Base-by-base conservation (phyloP, 164 flowering plant species). In the Cinnamomum micranthum region DNA sequence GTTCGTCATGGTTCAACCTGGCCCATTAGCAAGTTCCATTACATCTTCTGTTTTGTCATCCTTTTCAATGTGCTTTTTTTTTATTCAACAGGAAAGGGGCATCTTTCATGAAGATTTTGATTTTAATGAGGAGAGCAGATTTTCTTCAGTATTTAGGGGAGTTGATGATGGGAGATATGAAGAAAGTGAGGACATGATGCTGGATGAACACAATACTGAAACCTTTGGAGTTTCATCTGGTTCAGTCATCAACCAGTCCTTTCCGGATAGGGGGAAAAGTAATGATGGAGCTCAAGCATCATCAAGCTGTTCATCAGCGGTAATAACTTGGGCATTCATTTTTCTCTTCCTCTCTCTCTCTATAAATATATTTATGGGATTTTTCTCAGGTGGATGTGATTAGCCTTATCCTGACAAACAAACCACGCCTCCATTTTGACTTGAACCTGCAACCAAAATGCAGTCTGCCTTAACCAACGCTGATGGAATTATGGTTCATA, bases 51-150 rank as follows among this genome's bases (percentile, higher is more conserved):
- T 71, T 77, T 75, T 17, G 15, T 50, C 33, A 55, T 5, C 23
- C n/a, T 23, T 41, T 60, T 15, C 69, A 58, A 74, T 14, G 67
- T 74, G 47, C 28, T 24, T 76, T 63, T 72, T 72, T 58, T 50
- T 60, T 79, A 14, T 71, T 73, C 62, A 71, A 74, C 84, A 96
- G 99, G 99, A 94, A 83, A 87, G 98, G 75, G 99, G 98, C 65
- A 51, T 83, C 66, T 75, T 85, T 66, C 78, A 80, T 80, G 97
- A 79, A 24, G 80, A 82, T 75, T 77, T 92, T 76, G 96, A 89
- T 78, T 72, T 87, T 76, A 98, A 94, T 75, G 99, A 96, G 81
- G 99, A 94, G 84, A 84, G 94, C 35, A 87, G 91, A 82, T 94
- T 76, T 80, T 94, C 98, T n/a, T 88, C 98, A 9, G 98, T 96